Conservation (phyloP, 192 early-diverging fungal genomes). For the Gigaspora rosea region DNA sequence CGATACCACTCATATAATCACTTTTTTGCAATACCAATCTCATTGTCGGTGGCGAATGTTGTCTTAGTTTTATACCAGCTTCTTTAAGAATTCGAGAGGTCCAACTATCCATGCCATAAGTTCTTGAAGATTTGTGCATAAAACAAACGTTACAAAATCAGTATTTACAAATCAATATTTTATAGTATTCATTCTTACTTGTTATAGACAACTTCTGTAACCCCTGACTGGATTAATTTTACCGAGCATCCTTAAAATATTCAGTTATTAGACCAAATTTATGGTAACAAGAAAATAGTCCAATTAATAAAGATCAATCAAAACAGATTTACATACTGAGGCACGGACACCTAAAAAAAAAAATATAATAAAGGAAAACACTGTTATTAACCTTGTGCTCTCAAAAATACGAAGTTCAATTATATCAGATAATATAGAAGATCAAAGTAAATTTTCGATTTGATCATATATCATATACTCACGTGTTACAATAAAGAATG, state of each 20-base stretch:
- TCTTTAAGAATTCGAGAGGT: slow-evolving; percentile 80
- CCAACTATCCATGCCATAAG: slow-evolving; percentile 94
- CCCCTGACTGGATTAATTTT: slow-evolving; percentile 94
- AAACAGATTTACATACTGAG: slow-evolving; percentile 48
- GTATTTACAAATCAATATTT: background rate
- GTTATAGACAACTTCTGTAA: slow-evolving; percentile 88
- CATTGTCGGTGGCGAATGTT: slow-evolving; percentile 65
- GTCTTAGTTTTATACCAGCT: slow-evolving; percentile 78
- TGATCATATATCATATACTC: slow-evolving; percentile 23
- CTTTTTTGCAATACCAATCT: background rate
- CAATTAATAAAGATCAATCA: background rate
- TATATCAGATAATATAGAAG: background rate
- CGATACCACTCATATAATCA: background rate
- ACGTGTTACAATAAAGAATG: slow-evolving; percentile 96
- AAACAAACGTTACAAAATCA: background rate
- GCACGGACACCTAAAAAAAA: slow-evolving; percentile 59
- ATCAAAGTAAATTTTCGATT: background rate
- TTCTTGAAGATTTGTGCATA: slow-evolving; percentile 47
- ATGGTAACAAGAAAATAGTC: no score
- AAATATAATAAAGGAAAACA: no score
- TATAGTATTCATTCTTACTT: background rate
- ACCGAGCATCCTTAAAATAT: slow-evolving; percentile 79
- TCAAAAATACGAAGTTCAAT: background rate
- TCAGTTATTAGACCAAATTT: slow-evolving; percentile 17
- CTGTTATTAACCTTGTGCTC: no score